phyloP scores from a whole-genome alignment of 352 stramenopile species.

The Pythium utonaiense region DNA sequence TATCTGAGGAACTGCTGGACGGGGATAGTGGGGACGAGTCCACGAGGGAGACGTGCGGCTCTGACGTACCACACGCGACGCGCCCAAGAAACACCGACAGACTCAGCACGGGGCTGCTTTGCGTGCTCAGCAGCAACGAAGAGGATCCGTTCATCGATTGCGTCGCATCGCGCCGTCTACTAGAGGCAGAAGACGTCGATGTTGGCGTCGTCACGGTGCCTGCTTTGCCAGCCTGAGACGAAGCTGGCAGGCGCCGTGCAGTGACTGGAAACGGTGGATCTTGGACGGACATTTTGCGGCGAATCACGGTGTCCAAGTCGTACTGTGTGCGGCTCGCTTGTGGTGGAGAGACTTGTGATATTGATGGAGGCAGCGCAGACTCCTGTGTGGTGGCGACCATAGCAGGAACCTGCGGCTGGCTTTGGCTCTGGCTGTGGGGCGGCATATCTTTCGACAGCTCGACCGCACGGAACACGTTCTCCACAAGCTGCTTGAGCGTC shows the following conservation, averaged over 20 bases:
- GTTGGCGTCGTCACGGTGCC: neutral
- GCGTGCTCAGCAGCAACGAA: slow-evolving; percentile 4
- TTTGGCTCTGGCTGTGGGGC: slow-evolving; percentile 12
- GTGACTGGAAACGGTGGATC: slow-evolving; percentile 19
- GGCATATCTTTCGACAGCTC: slow-evolving; percentile 76
- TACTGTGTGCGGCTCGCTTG: slow-evolving; percentile 36
- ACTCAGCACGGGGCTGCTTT: slow-evolving; percentile 40
- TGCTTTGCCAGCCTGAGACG: neutral
- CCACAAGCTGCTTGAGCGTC: slow-evolving; percentile 74
- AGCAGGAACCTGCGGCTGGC: slow-evolving; percentile 1
- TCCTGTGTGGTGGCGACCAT: neutral
- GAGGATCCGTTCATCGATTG: neutral
- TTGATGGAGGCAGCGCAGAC: slow-evolving; percentile 4
- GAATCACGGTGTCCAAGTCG: slow-evolving; percentile 75
- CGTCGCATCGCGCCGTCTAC: slow-evolving; percentile 4
- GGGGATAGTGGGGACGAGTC: slow-evolving; percentile 23
- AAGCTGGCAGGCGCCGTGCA: neutral
- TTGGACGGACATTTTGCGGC: slow-evolving; percentile 68
- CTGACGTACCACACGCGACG: slow-evolving; percentile 46
- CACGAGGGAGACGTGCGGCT: slow-evolving; percentile 40
- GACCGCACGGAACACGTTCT: slow-evolving; percentile 75
- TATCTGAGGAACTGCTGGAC: slow-evolving; percentile 22
- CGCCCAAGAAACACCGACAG: slow-evolving; percentile 46
- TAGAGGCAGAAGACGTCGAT: neutral
- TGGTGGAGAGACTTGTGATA: slow-evolving; percentile 19